A percentile compares a stretch with the other conserved stretches of the same genome.
These are phyloP conservation scores for Phytophthora crassamura DNA, from an alignment of 352 stramenopile genomes.

Conservation along the genomic window DNA sequence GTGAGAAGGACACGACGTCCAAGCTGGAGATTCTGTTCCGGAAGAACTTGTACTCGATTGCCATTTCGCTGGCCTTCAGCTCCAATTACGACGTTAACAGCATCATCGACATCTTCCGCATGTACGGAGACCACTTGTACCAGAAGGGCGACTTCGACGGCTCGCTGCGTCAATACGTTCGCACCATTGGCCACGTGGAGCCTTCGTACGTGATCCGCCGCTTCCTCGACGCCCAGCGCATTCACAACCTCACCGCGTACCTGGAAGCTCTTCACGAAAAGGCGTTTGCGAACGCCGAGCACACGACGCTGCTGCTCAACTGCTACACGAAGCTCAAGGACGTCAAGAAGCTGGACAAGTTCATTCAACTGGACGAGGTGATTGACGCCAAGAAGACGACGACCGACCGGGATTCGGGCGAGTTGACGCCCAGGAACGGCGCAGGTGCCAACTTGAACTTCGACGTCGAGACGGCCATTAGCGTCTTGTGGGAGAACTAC, in stretches of 20 bases:
- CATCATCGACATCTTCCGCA: conserved; percentile 96
- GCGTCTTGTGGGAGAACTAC: conserved; percentile 93
- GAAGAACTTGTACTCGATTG: conserved; percentile 98
- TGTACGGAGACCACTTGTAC: conserved; percentile 99
- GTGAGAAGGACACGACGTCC: conserved; percentile 95
- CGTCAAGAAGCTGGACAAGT: conserved; percentile 93
- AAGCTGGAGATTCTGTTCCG: conserved; percentile 97
- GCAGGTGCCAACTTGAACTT: conserved; percentile 75
- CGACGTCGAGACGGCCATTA: conserved; percentile 93
- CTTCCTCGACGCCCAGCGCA: conserved; percentile 97
- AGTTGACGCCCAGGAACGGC: conserved; percentile 29
- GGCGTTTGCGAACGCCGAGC: conserved; percentile 90
- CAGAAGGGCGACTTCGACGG: conserved; percentile 96
- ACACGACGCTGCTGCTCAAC: conserved; percentile 95
- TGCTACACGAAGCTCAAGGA: conserved; percentile 96
- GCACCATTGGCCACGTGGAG: conserved; percentile 97
- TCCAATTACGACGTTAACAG: conserved; percentile 95
- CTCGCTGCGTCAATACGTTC: conserved; percentile 97
- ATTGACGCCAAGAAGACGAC: conserved; percentile 58
- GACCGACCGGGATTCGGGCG: conserved; percentile 26
- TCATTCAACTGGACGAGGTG: conserved; percentile 89
- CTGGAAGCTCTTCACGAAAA: conserved; percentile 95
- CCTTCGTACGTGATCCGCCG: conserved; percentile 98
- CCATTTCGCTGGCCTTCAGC: conserved; percentile 97
- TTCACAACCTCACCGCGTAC: conserved; percentile 97